Percentiles rank a stretch among this genome's conserved stretches.
Evolutionary conservation across 108 stramenopile genomes (phyloP).

Genomic region (Cyclotella baltica): DNA sequence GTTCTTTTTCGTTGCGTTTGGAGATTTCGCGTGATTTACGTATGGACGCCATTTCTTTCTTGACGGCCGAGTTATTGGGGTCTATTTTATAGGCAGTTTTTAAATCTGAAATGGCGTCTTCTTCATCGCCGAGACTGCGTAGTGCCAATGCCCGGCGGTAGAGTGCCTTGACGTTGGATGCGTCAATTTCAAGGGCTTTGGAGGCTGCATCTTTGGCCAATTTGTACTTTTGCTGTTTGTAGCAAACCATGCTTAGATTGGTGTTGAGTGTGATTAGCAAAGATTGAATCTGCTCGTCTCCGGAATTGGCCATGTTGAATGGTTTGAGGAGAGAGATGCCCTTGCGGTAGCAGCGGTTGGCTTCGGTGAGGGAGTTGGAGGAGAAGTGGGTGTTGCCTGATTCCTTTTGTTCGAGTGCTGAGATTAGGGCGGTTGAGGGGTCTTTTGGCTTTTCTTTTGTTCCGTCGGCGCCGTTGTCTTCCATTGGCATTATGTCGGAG

Average conservation of each 20-base stretch:
- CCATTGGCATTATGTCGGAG: too few relatives aligned
- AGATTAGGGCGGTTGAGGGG: slow-evolving; percentile 57
- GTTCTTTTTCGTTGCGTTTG: slow-evolving; percentile 61
- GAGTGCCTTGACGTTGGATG: slow-evolving; percentile 82
- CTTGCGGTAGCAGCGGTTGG: slow-evolving; percentile 76
- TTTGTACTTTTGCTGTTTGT: slow-evolving; percentile 76
- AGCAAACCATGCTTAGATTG: slow-evolving; percentile 83
- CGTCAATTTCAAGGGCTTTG: slow-evolving; percentile 76
- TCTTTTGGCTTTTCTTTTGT: slow-evolving; percentile 16
- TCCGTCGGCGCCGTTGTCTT: neutral
- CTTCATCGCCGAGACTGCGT: slow-evolving; percentile 64
- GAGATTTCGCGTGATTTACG: slow-evolving; percentile 63
- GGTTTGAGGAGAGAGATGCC: slow-evolving; percentile 72
- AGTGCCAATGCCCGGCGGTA: slow-evolving; percentile 79
- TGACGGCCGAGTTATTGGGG: slow-evolving; percentile 64
- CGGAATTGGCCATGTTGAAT: slow-evolving; percentile 66
- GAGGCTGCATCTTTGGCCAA: slow-evolving; percentile 64
- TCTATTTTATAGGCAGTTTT: slow-evolving; percentile 63
- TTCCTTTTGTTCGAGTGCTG: slow-evolving; percentile 75
- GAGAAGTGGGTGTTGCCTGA: slow-evolving; percentile 82
- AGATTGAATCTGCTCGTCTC: slow-evolving; percentile 81
- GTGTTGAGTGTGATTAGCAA: slow-evolving; percentile 72
- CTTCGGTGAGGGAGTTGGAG: slow-evolving; percentile 62
- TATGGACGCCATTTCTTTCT: slow-evolving; percentile 67
- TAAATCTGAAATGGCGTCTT: slow-evolving; percentile 68